Percentiles rank a stretch among this genome's conserved stretches.
phyloP scores from a whole-genome alignment of 192 early-diverging fungal species.

The Entomortierella beljakovae region DNA sequence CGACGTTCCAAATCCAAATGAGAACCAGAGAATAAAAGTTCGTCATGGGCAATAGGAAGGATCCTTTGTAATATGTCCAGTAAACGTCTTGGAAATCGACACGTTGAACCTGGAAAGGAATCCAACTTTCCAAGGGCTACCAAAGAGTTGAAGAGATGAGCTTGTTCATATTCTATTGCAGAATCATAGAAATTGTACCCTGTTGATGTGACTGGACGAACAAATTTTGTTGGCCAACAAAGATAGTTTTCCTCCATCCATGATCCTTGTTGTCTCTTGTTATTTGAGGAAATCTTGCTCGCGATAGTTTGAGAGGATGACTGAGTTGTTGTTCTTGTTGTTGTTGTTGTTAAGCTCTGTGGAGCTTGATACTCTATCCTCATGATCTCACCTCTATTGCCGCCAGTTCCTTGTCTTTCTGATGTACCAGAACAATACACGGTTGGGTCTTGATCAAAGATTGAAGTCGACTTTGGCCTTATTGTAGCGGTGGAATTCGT shows the following conservation, averaged over 20 bases:
- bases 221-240: conserved; percentile 26
- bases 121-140: conserved; percentile 26
- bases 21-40: conserved; percentile 1
- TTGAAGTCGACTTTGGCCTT: background rate
- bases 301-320: background rate
- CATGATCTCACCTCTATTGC: background rate
- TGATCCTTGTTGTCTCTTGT: background rate
- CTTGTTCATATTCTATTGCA: conserved; percentile 16
- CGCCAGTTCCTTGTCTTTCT: background rate
- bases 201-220: background rate
- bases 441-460: conserved; percentile 15
- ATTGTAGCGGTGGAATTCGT: too few relatives aligned
- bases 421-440: conserved; percentile 9
- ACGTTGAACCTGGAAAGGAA: conserved; percentile 1
- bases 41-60: conserved; percentile 8
- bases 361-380: background rate
- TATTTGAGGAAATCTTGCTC: background rate
- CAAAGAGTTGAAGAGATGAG: conserved; percentile 20
- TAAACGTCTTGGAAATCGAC: conserved; percentile 18
- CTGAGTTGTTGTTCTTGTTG: background rate
- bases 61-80: conserved; percentile 8
- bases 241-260: background rate
- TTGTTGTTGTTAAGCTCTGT: background rate
- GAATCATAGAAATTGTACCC: background rate
- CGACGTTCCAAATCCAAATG: background rate